These are phyloP conservation scores for Pseudogymnoascus sp. DNA, from an alignment of 2,329 filamentous ascomycete species.

Conservation along the genomic window DNA sequence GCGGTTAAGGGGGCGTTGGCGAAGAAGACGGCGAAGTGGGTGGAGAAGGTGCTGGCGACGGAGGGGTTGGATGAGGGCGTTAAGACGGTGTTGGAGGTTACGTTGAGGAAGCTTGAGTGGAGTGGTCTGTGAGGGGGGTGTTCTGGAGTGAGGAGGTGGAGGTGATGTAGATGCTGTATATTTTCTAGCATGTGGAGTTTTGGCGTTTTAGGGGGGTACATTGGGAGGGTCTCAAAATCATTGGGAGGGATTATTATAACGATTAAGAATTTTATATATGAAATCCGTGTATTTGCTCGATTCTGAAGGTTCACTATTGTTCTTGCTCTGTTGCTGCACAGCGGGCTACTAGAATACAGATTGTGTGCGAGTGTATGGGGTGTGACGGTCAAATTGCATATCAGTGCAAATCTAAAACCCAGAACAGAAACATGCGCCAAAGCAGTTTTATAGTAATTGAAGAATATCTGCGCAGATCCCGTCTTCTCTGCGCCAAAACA, in stretches of 20 bases:
- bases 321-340: no score
- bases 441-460: no score
- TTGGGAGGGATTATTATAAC: not conserved
- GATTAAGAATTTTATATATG: not conserved
- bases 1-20: conserved; percentile 40
- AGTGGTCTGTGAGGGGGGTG: not conserved
- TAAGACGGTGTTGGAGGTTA: conserved; percentile 46
- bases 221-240: not conserved
- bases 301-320: no score
- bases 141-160: no score
- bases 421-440: no score
- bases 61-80: conserved; percentile 48
- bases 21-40: conserved; percentile 45
- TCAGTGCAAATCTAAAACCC: no score
- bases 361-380: no score
- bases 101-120: conserved; percentile 21
- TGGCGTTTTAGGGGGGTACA: not conserved
- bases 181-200: not conserved
- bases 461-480: no score
- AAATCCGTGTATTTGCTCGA: not conserved
- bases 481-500: no score
- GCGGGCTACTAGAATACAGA: no score
- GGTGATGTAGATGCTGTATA: not conserved
- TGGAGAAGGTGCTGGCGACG: conserved; percentile 42
- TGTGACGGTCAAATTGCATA: no score